Base-by-base conservation (phyloP, 1,284 basidiomycete species). In the Austropuccinia psidii region DNA sequence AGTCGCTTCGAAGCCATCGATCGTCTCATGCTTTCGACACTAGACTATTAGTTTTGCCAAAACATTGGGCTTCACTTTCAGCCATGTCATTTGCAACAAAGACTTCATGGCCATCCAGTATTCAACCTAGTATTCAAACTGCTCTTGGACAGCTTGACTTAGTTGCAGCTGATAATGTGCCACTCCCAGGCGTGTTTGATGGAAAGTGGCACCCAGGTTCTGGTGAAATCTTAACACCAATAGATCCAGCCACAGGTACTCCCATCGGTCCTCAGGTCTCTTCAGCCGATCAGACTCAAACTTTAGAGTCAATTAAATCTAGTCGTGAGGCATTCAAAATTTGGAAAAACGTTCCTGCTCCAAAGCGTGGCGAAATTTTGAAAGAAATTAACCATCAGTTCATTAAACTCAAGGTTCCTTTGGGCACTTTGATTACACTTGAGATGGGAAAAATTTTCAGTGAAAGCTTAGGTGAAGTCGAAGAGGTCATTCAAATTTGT, bases 381-480 rank as follows among this genome's bases (percentile, higher is more conserved):
- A 84, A 93, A 76, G 90, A 96, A 81, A 90, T 97, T 76, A 84
- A 93, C 74, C 87, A 89, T 78, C 90, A 88, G 11, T 84, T 96
- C n/a, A 85, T 87, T 21, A 83, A 83, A 57, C 92, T 92, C 88
- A 85, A 89, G 54, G 87, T 89, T 72, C 89, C 86, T 41, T 85
- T 98, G 13, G 94, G 94, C 49, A 88, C 90, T 29, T 84, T 85
- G 47, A 82, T 85, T 73, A 81, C 79, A 50, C 79, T 94, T 21
- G 94, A 80, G 81, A 96, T 96, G 93, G 93, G 84, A 58, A 98
- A 98, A 83, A 93, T 96, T 77, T 85, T 85, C 77, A 89, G 89
- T n/a, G 93, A 97, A 80, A 93, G 93, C 39, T 84, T 89, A 55
- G 93, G 93, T 21, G 93, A 97, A 82, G 92, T 97, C 0, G 91